These are phyloP conservation scores for Cladosporium sp. DNA, from an alignment of 2,329 filamentous ascomycete species.

Conservation along the genomic window DNA sequence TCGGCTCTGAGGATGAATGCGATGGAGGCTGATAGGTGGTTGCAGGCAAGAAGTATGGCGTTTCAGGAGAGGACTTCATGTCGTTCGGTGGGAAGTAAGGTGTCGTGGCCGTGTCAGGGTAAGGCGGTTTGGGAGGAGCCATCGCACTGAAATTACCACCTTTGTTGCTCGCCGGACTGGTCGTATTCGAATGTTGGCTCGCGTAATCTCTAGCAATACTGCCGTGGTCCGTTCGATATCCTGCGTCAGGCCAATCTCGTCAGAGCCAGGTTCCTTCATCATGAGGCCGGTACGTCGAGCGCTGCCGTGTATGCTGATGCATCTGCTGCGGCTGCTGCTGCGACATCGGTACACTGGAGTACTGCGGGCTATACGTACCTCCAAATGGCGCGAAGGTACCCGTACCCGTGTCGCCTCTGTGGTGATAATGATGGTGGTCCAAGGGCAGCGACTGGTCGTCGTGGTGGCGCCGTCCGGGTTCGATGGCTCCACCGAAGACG, in stretches of 20 bases:
- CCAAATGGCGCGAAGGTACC: constrained; percentile 32
- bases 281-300: constrained; percentile 11
- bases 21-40: constrained; percentile 18
- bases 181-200: not conserved
- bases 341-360: constrained; percentile 28
- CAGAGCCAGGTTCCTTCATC: constrained; percentile 12
- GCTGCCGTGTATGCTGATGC: constrained; percentile 15
- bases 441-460: constrained; percentile 15
- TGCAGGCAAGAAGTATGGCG: constrained; percentile 11
- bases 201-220: constrained; percentile 15
- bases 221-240: constrained; percentile 21
- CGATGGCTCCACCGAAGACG: constrained; percentile 21
- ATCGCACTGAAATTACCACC: not conserved
- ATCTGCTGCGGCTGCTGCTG: constrained; percentile 26
- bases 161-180: not conserved
- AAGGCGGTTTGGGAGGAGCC: not conserved
- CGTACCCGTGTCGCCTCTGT: constrained; percentile 27
- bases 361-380: constrained; percentile 29
- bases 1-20: constrained; percentile 5
- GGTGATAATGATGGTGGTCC: constrained; percentile 26
- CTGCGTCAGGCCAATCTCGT: not conserved
- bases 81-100: not conserved
- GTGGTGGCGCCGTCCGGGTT: constrained; percentile 17
- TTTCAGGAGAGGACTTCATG: not conserved
- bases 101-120: not conserved